These are phyloP conservation scores for Apiotrichum domesticum DNA, from an alignment of 1,284 basidiomycete genomes.

Conservation along the genomic window DNA sequence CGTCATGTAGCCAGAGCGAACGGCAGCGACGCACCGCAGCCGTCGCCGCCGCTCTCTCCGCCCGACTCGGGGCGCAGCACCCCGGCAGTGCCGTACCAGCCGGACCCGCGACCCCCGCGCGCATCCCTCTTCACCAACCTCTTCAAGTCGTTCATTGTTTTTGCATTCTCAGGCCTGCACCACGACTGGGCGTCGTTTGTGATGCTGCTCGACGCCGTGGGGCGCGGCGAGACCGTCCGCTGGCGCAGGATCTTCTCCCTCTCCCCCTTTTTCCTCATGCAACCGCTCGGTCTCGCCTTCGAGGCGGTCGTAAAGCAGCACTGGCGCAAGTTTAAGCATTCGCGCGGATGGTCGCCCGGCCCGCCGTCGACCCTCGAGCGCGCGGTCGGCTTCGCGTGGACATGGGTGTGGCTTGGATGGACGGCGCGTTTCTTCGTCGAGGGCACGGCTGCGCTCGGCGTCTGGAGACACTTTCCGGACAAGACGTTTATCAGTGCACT, in stretches of 20 bases:
- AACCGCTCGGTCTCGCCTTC: constrained; percentile 33
- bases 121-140: constrained; percentile 24
- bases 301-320: constrained; percentile 30
- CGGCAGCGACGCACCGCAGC: neutral
- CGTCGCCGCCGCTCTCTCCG: neutral
- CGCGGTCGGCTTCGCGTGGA: constrained; percentile 32
- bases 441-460: constrained; percentile 25
- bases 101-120: constrained; percentile 11
- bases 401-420: constrained; percentile 41
- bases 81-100: constrained; percentile 11
- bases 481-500: neutral
- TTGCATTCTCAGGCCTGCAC: constrained; percentile 32
- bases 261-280: constrained; percentile 37
- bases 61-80: constrained; percentile 20
- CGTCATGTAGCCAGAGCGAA: too few species aligned
- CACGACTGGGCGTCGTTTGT: constrained; percentile 32
- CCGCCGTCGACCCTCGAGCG: constrained; percentile 17
- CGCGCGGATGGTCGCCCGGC: neutral
- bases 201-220: constrained; percentile 19
- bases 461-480: constrained; percentile 16
- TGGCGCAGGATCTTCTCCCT: constrained; percentile 17
- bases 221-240: constrained; percentile 6
- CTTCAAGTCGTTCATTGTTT: constrained; percentile 37
- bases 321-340: constrained; percentile 20
- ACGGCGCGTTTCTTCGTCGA: constrained; percentile 35